Conservation (phyloP, 1,284 basidiomycete species). For the Austroboletus rostrupii region DNA sequence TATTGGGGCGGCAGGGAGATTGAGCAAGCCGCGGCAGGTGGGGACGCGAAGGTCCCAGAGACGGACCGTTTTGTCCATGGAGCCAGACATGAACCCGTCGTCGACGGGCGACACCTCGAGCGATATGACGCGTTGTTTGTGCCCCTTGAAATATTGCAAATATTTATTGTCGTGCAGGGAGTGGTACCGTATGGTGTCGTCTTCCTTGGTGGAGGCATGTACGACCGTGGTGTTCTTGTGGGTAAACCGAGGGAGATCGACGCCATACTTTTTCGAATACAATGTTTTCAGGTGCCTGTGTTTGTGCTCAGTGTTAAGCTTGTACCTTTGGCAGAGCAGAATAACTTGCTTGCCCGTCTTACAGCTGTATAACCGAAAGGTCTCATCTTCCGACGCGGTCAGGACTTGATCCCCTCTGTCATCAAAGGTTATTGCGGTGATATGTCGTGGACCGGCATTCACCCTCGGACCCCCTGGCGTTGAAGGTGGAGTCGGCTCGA, state of each 20-base stretch:
- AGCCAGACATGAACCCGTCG: slow-evolving; percentile 94
- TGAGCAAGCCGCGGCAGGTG: slow-evolving; percentile 70
- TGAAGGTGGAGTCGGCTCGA: slow-evolving; percentile 57
- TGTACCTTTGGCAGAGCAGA: slow-evolving; percentile 24
- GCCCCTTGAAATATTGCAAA: slow-evolving; percentile 92
- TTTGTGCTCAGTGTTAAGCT: slow-evolving; percentile 7
- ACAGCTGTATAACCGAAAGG: slow-evolving; percentile 85
- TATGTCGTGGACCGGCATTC: slow-evolving; percentile 55
- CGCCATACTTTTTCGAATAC: slow-evolving; percentile 95
- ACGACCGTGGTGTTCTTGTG: slow-evolving; percentile 84
- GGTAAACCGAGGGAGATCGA: slow-evolving; percentile 90
- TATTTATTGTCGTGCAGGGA: slow-evolving; percentile 96
- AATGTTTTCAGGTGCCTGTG: slow-evolving; percentile 71
- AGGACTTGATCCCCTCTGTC: slow-evolving; percentile 84
- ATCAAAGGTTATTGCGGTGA: slow-evolving; percentile 89
- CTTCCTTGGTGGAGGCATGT: slow-evolving; percentile 92
- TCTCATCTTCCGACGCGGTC: slow-evolving; percentile 91
- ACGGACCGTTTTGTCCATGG: slow-evolving; percentile 91
- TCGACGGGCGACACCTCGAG: slow-evolving; percentile 90
- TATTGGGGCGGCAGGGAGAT: slow-evolving; percentile 71
- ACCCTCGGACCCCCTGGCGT: slow-evolving; percentile 42
- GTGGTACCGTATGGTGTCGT: slow-evolving; percentile 93
- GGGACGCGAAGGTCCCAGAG: slow-evolving; percentile 91
- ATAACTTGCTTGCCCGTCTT: slow-evolving; percentile 87
- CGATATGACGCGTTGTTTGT: slow-evolving; percentile 85